phyloP scores from a whole-genome alignment of 768 basidiomycete species.

The Suillus variegatus region DNA sequence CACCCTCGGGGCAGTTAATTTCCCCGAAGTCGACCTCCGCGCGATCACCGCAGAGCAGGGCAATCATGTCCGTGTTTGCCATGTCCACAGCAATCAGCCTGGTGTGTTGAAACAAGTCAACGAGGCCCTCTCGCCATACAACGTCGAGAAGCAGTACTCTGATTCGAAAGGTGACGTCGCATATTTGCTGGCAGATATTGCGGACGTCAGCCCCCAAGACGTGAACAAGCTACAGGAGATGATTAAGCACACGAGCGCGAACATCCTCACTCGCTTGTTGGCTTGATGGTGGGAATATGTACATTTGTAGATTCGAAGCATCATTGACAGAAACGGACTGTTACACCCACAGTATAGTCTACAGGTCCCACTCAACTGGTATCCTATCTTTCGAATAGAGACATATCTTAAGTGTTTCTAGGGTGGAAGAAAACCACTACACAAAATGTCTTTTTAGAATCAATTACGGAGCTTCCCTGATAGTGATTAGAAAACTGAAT shows the following conservation, averaged over 20 bases:
- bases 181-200: slow-evolving; percentile 97
- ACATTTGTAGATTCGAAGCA: neutral
- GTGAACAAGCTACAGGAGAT: slow-evolving; percentile 74
- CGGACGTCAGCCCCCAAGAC: slow-evolving; percentile 81
- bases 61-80: slow-evolving; percentile 84
- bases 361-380: slow-evolving; percentile 54
- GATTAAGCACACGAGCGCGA: slow-evolving; percentile 79
- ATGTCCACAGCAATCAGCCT: slow-evolving; percentile 94
- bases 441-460: slow-evolving; percentile 18
- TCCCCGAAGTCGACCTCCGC: slow-evolving; percentile 97
- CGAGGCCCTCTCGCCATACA: slow-evolving; percentile 90
- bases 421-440: neutral
- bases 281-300: slow-evolving; percentile 38
- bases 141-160: slow-evolving; percentile 99
- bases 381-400: slow-evolving; percentile 19
- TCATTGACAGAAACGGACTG: slow-evolving; percentile 35
- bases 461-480: slow-evolving; percentile 12
- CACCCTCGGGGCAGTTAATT: slow-evolving; percentile 92
- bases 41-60: slow-evolving; percentile 85
- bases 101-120: slow-evolving; percentile 96
- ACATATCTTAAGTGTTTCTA: slow-evolving; percentile 1
- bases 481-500: slow-evolving; percentile 11
- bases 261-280: slow-evolving; percentile 88
- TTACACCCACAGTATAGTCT: slow-evolving; percentile 24
- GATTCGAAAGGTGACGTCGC: slow-evolving; percentile 93